Evolutionary conservation across 371 early-diverging fungal genomes (phyloP).

Genomic region (Nematocida parisii): DNA sequence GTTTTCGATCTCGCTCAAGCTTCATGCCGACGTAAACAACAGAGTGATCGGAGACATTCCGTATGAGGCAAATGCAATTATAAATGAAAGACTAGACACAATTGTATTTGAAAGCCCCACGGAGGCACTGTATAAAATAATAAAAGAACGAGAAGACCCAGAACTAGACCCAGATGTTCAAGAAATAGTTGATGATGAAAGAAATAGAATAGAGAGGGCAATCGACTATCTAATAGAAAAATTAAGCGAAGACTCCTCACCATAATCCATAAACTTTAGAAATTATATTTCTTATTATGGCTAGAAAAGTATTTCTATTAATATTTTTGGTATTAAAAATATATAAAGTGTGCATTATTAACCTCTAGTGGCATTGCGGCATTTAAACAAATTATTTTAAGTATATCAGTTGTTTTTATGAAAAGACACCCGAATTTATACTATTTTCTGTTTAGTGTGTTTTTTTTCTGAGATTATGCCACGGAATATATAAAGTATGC

Average conservation of each 20-base stretch:
- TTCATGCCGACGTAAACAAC: slow-evolving; percentile 46
- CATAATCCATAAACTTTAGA: background rate
- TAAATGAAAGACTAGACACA: slow-evolving; percentile 58
- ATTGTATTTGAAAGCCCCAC: slow-evolving; percentile 57
- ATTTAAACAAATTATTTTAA: no score
- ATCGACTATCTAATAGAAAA: slow-evolving; percentile 50
- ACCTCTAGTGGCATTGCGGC: no score
- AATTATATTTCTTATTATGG: no score
- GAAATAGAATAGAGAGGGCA: slow-evolving; percentile 34
- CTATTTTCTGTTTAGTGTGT: no score
- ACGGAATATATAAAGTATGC: no score
- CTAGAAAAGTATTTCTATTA: no score
- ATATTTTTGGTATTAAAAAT: no score
- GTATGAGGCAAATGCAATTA: slow-evolving; percentile 5
- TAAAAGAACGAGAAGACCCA: slow-evolving; percentile 25
- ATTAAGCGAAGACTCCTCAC: slow-evolving; percentile 7
- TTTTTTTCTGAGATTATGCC: no score
- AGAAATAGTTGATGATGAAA: slow-evolving; percentile 19
- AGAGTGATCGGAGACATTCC: slow-evolving; percentile 37
- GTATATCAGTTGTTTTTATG: no score
- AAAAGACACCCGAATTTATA: no score
- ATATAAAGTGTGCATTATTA: no score
- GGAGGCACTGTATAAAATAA: slow-evolving; percentile 51
- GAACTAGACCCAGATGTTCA: background rate
- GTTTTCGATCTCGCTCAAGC: slow-evolving; percentile 44